Conservation (phyloP, 805 yeast genomes). For the Ogataea degrootiae region DNA sequence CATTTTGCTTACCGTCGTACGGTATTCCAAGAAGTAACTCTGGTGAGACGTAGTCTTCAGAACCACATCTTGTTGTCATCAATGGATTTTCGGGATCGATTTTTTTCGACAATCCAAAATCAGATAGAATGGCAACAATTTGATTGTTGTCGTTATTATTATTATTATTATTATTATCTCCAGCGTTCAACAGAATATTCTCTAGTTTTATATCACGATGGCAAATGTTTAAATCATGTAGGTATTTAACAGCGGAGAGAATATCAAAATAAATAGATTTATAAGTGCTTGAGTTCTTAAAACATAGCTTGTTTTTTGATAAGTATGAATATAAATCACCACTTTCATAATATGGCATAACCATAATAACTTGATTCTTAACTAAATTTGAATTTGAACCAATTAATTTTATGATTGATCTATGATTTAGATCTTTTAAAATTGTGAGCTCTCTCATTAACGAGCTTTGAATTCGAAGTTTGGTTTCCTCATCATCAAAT, state of each 20-base stretch:
- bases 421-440: conserved; percentile 54
- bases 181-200: conserved; percentile 49
- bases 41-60: conserved; percentile 95
- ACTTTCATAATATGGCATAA: conserved; percentile 74
- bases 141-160: not conserved
- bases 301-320: conserved; percentile 31
- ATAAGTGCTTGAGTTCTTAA: conserved; percentile 39
- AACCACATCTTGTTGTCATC: conserved; percentile 87
- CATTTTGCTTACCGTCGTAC: conserved; percentile 88
- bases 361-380: conserved; percentile 37
- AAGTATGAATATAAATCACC: conserved; percentile 79
- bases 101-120: conserved; percentile 81
- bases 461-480: conserved; percentile 54
- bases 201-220: conserved; percentile 93
- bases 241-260: conserved; percentile 60
- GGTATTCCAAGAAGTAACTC: conserved; percentile 86
- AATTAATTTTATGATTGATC: conserved; percentile 60
- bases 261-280: conserved; percentile 67
- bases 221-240: conserved; percentile 65
- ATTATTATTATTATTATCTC: not conserved
- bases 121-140: conserved; percentile 60
- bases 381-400: conserved; percentile 40
- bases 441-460: conserved; percentile 71
- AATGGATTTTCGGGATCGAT: conserved; percentile 57
- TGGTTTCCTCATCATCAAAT: conserved; percentile 30